Evolutionary conservation across 2,329 filamentous ascomycete species (phyloP), one percentile per base, ranked within the genome.

Genomic region (Cordyceps javanica): DNA sequence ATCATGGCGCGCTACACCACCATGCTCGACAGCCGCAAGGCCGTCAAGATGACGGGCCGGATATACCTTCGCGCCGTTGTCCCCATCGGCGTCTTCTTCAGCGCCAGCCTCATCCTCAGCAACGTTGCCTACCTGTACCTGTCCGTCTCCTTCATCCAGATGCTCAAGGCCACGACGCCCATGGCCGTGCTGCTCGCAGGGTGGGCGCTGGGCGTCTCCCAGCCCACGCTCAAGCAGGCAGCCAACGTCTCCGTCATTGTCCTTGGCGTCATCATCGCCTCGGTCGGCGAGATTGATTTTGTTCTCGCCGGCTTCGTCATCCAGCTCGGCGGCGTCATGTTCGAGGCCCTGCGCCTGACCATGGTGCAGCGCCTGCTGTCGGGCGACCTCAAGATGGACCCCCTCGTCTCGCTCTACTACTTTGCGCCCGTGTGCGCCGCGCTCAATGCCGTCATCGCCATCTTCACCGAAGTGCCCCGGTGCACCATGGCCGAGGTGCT

Each of bases 161-260:
- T 97, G 93, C 86, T 97, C 73, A 97, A 97, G 89, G 94, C 94
- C 64, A 97, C 91, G 44, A 97, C 90, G 32, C 94, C 94, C 16
- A 92, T 97, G 60, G 92, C 91, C 55, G 92, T 97, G 54, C 85
- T 99, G 39, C 75, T 97, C 64, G 88, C 90, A 41, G 90, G 91
- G 64, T 97, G 94, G 93, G 79, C 81, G 55, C 86, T 97, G 68
- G 90, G 91, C 59, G 85, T 96, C 53, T 85, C 90, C 14, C 85
- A 90, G 61, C 89, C 91, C 55, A 95, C 91, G 77, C 72, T 94
- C 65, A 92, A 86, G 78, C 89, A 91, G 50, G 87, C 99, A 67
- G 82, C 90, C 70, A 99, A 99, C 70, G 92, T 99, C 61, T 94
- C 90, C 42, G 82, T 93, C 70, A 99, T 99, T 67, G 94, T 97